A percentile compares a stretch with the other conserved stretches of the same genome.
phyloP scores from a whole-genome alignment of 768 basidiomycete species.

The Leucocoprinus birnbaumii region DNA sequence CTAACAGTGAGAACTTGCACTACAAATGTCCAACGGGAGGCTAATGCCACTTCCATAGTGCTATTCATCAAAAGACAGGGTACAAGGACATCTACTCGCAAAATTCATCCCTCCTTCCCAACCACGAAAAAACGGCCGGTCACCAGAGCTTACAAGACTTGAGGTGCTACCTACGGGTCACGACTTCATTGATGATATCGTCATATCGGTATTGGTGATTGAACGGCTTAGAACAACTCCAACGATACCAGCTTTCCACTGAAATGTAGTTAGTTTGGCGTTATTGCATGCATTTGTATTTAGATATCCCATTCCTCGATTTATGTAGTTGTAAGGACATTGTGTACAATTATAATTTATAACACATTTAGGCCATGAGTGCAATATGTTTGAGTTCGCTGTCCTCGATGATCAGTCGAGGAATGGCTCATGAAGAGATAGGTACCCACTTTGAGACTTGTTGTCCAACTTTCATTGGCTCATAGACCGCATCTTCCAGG shows the following conservation, averaged over 20 bases:
- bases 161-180: constrained; percentile 37
- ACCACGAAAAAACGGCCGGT: constrained; percentile 31
- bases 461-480: constrained; percentile 83
- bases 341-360: constrained; percentile 7
- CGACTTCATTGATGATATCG: constrained; percentile 38
- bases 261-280: constrained; percentile 13
- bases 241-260: constrained; percentile 18
- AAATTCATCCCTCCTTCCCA: constrained; percentile 34
- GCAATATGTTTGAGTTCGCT: constrained; percentile 84
- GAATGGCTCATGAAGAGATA: neutral
- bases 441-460: constrained; percentile 75
- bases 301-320: neutral
- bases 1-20: no score
- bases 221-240: constrained; percentile 38
- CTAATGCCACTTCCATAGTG: constrained; percentile 25
- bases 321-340: constrained; percentile 1
- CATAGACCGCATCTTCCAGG: constrained; percentile 47
- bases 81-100: constrained; percentile 28
- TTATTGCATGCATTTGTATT: constrained; percentile 11
- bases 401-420: constrained; percentile 6
- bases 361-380: constrained; percentile 57
- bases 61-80: constrained; percentile 37
- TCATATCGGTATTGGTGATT: constrained; percentile 38
- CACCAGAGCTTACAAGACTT: constrained; percentile 29
- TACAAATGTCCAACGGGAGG: no score